phyloP scores from a whole-genome alignment of 73 alveolate species.

The Tetrahymena elliotti region DNA sequence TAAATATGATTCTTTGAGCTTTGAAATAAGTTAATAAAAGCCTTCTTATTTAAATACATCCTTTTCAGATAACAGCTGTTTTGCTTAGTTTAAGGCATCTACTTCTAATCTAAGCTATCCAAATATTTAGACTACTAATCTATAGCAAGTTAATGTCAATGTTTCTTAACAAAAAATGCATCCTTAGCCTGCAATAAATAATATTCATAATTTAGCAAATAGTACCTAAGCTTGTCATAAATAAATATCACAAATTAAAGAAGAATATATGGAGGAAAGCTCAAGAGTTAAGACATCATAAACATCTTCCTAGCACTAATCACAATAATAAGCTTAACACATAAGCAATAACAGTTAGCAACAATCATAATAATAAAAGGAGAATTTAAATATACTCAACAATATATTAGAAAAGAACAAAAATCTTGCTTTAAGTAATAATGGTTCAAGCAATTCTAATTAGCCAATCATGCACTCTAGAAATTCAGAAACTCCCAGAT shows the following conservation, averaged over 20 bases:
- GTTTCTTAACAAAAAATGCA: not conserved
- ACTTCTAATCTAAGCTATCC: not conserved
- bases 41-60: not conserved
- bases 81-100: not conserved
- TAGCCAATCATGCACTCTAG: not conserved
- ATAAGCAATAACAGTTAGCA: not conserved
- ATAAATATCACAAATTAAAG: not conserved
- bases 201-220: not conserved
- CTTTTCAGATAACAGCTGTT: not conserved
- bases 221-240: not conserved
- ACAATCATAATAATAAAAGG: not conserved
- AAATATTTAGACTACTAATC: not conserved
- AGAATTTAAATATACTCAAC: not conserved
- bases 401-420: not conserved
- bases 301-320: not conserved
- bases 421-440: not conserved
- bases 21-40: not conserved
- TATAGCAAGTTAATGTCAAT: not conserved
- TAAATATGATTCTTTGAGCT: not conserved
- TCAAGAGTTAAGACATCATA: not conserved
- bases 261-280: not conserved
- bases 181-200: not conserved
- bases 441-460: not conserved
- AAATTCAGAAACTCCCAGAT: not conserved
- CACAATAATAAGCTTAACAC: not conserved